phyloP scores from a whole-genome alignment of 2,329 filamentous ascomycete species.

The Xylariaceae sp. region DNA sequence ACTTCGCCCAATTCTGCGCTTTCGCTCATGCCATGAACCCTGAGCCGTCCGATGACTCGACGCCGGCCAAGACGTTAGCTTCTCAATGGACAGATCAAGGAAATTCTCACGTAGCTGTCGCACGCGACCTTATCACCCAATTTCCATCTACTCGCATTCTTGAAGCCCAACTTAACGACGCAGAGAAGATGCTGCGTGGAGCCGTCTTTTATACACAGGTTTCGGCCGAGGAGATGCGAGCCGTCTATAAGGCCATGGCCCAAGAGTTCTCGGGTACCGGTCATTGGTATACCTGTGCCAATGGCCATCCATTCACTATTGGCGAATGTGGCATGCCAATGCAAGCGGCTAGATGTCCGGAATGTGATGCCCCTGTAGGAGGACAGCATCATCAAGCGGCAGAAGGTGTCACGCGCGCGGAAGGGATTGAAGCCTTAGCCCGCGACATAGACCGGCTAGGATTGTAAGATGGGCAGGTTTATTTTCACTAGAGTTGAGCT shows the following conservation, averaged over 20 bases:
- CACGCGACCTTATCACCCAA: constrained; percentile 11
- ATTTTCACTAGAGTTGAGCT: no score
- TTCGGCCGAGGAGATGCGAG: constrained; percentile 47
- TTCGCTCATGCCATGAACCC: constrained; percentile 33
- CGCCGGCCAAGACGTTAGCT: background rate
- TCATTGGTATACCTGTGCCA: constrained; percentile 58
- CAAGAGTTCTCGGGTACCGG: constrained; percentile 48
- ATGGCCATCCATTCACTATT: constrained; percentile 59
- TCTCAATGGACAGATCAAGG: constrained; percentile 13
- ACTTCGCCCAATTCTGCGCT: constrained; percentile 44
- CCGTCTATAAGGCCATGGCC: constrained; percentile 50
- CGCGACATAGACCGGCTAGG: constrained; percentile 1
- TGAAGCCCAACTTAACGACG: constrained; percentile 42
- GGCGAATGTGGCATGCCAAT: constrained; percentile 66
- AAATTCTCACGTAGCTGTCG: constrained; percentile 12
- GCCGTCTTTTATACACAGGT: constrained; percentile 47
- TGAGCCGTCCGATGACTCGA: background rate
- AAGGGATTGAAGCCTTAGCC: constrained; percentile 41
- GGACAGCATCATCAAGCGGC: constrained; percentile 48
- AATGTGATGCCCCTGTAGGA: constrained; percentile 57
- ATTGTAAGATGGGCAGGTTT: constrained; percentile 49
- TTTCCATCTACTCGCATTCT: constrained; percentile 25
- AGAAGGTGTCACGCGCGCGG: constrained; percentile 48
- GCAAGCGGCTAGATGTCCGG: constrained; percentile 56
- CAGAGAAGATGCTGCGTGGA: constrained; percentile 42